Evolutionary conservation across 768 basidiomycete species (phyloP), one percentile per base, ranked within the genome.

Genomic region (Mycena chlorophos): DNA sequence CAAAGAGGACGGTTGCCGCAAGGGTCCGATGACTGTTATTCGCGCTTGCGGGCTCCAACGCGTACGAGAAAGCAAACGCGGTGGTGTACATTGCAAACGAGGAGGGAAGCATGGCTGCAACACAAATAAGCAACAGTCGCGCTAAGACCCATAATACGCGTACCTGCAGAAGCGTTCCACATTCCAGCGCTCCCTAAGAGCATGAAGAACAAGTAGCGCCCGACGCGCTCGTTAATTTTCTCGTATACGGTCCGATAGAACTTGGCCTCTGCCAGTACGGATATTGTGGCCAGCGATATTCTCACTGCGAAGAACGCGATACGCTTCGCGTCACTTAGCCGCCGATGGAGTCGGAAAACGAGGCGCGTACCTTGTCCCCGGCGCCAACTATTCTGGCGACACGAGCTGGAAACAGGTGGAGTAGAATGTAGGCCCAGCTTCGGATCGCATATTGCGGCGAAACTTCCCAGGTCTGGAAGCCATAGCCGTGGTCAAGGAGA

Each of bases 381-480:
- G 83, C 76, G 19, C 86, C 57, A 38, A 83, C 68, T 50, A 72
- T 70, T 3, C 71, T 72, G 14, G 86, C 77, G 12, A 91, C 53
- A 57, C 78, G 84, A 31, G 85, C 79, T 5, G 87, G 86, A 0
- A 86, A 69, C n/a, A 86, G 65, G 67, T 98, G 94, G 16, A 97
- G 67, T 34, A 93, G 67, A 54, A 97, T 83, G 71, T 98, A 98
- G 12, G 93, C 84, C 93, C 94, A 98, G 61, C 93, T 95, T 61
- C 97, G 80, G 60, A 99, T 86, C n/a, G 94, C 86, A 67, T 87
- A 97, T 50, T 80, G 74, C 12, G 97, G 94, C 8, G 94, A 90
- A 4, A 91, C 84, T 68, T 99, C 97, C 97, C 97, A 99, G 0
- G 97, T 98, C 72, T 98, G 96, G 71, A 99, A 98, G 6, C 91